These are phyloP conservation scores for Coemansia umbellata DNA, from an alignment of 192 early-diverging fungal genomes.

Conservation along the genomic window DNA sequence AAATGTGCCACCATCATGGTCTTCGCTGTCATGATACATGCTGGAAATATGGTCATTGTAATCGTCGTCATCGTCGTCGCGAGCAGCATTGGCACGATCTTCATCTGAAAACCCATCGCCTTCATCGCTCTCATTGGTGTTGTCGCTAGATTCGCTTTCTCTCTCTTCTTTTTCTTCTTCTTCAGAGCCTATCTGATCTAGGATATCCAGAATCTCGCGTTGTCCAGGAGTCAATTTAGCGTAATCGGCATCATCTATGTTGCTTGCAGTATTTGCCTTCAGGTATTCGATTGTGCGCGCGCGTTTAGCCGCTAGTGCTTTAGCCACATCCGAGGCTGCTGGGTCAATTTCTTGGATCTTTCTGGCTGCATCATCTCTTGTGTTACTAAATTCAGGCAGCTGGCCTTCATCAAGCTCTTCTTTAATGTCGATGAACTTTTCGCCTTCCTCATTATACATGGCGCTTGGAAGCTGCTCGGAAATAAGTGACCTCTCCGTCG, in stretches of 20 bases:
- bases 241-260: neutral
- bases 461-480: constrained; percentile 1
- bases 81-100: constrained; percentile 26
- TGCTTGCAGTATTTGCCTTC: neutral
- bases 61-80: constrained; percentile 48
- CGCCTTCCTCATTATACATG: constrained; percentile 44
- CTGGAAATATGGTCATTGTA: constrained; percentile 14
- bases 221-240: constrained; percentile 9
- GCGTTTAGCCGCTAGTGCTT: constrained; percentile 7
- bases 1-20: neutral
- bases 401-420: constrained; percentile 29
- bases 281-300: constrained; percentile 17
- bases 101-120: constrained; percentile 43
- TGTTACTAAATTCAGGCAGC: neutral
- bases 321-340: neutral
- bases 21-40: neutral
- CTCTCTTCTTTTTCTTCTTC: constrained; percentile 14
- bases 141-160: neutral
- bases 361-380: neutral
- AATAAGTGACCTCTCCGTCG: neutral
- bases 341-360: neutral
- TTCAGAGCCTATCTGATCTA: constrained; percentile 30
- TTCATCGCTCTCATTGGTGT: constrained; percentile 2
- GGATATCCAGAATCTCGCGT: constrained; percentile 23
- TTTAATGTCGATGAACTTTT: constrained; percentile 49